Evolutionary conservation across 345 rosid species (phyloP).

Genomic region (Arabis hirsuta): DNA sequence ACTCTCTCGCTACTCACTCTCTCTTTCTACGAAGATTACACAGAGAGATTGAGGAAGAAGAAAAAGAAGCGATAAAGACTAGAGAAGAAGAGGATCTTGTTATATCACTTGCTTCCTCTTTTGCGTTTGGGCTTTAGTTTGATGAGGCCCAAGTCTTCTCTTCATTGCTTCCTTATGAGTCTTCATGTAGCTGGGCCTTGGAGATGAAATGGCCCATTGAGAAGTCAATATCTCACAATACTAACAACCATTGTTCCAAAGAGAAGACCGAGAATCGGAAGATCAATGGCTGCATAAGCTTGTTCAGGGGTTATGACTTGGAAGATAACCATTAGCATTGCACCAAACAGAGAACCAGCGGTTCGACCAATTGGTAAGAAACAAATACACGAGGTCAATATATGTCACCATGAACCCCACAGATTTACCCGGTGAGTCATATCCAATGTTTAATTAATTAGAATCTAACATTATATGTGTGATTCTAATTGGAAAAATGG

Average conservation of each 20-base stretch:
- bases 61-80: too few species aligned
- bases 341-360: constrained; percentile 85
- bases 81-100: too few species aligned
- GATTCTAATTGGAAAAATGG: constrained; percentile 27
- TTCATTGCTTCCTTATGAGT: too few species aligned
- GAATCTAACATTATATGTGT: constrained; percentile 4
- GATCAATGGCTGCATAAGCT: constrained; percentile 83
- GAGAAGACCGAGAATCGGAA: constrained; percentile 85
- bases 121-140: too few species aligned
- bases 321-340: constrained; percentile 87
- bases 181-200: too few species aligned
- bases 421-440: constrained; percentile 33
- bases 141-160: too few species aligned
- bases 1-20: too few species aligned
- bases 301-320: constrained; percentile 69
- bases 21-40: too few species aligned
- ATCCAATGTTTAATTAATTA: not conserved
- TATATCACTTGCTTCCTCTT: too few species aligned
- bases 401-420: constrained; percentile 35
- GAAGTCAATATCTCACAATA: too few species aligned
- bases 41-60: too few species aligned
- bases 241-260: constrained; percentile 92
- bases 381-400: constrained; percentile 36
- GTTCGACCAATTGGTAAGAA: constrained; percentile 85
- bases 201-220: too few species aligned